These are phyloP conservation scores for Pisolithus tinctorius DNA, from an alignment of 768 basidiomycete genomes.

Conservation along the genomic window DNA sequence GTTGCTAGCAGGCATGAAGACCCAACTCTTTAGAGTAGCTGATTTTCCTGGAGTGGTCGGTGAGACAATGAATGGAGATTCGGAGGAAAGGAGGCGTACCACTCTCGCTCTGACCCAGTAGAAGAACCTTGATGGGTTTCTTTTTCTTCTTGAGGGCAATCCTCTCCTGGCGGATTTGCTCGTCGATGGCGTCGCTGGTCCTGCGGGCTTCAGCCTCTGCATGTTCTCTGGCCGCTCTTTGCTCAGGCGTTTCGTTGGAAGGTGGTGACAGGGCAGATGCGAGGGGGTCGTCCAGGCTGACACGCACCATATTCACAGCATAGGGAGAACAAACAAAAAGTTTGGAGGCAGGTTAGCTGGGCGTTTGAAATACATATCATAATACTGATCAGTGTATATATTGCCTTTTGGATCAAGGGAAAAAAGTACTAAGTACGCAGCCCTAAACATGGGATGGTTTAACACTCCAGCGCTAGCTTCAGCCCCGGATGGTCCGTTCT, in stretches of 20 bases:
- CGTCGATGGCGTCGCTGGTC: constrained; percentile 72
- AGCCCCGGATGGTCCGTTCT: too few species aligned
- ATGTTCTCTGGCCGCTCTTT: constrained; percentile 47
- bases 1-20: not conserved
- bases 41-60: constrained; percentile 45
- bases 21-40: constrained; percentile 69
- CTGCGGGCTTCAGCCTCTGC: constrained; percentile 59
- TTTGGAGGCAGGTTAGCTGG: not conserved
- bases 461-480: too few species aligned
- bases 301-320: constrained; percentile 17
- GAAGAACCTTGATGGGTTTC: constrained; percentile 64
- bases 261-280: constrained; percentile 57
- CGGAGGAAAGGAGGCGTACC: constrained; percentile 27
- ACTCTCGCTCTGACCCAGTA: constrained; percentile 74
- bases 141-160: constrained; percentile 53
- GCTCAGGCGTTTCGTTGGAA: constrained; percentile 51
- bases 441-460: too few species aligned
- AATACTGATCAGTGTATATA: not conserved
- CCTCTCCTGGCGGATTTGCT: constrained; percentile 57
- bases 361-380: not conserved
- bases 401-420: not conserved
- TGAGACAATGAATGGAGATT: not conserved
- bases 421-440: too few species aligned
- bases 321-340: not conserved
- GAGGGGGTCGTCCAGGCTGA: constrained; percentile 55